Conservation (phyloP, 1,284 basidiomycete genomes). For the Apiotrichum domesticum region DNA sequence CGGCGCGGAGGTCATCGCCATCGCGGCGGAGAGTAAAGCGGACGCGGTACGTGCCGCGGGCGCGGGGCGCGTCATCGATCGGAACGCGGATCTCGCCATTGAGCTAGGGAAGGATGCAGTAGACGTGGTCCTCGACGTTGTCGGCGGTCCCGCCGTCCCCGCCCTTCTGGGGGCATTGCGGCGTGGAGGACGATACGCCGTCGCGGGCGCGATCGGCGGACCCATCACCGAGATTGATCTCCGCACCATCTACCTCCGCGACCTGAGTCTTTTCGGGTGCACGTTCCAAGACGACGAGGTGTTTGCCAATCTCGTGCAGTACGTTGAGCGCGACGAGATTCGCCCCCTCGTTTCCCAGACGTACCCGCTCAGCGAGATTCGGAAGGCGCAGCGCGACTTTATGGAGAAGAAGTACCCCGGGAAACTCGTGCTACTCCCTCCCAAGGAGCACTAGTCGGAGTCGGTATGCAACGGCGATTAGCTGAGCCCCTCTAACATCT, state of each 20-base stretch:
- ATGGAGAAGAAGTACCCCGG: constrained; percentile 1
- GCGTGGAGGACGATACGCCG: constrained; percentile 5
- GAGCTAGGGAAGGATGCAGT: neutral
- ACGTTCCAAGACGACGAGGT: constrained; percentile 6
- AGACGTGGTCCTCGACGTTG: constrained; percentile 5
- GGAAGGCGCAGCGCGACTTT: constrained; percentile 3
- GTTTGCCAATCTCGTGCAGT: neutral
- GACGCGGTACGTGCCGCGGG: neutral
- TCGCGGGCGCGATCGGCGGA: constrained; percentile 3
- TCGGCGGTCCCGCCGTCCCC: neutral
- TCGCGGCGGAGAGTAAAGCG: neutral
- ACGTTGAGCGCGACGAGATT: constrained; percentile 1
- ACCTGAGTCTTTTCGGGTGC: constrained; percentile 1
- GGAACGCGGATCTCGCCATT: neutral
- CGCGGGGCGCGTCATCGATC: neutral
- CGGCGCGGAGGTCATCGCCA: neutral
- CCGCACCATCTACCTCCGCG: constrained; percentile 7
- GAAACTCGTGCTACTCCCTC: constrained; percentile 4
- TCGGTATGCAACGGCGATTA: too few species aligned
- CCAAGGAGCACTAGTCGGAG: neutral
- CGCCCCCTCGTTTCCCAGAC: constrained; percentile 1
- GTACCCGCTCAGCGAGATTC: neutral
- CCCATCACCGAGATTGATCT: constrained; percentile 4
- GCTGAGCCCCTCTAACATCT: too few species aligned
- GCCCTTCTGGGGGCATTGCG: neutral